Evolutionary conservation across 768 basidiomycete species (phyloP).

Genomic region (Psilocybe cyanescens): DNA sequence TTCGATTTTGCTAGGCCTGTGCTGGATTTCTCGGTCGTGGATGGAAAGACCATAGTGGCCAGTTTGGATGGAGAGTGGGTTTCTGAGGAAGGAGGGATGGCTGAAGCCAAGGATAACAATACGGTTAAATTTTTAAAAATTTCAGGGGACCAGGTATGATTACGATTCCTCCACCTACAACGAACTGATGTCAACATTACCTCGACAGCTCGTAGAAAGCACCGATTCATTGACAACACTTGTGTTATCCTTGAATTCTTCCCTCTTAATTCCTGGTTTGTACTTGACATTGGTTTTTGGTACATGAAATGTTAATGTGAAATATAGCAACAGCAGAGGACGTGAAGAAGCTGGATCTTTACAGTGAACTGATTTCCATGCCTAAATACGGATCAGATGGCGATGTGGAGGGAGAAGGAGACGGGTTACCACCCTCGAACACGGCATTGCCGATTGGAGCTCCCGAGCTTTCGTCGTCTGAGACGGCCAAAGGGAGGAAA

Average conservation of each 20-base stretch:
- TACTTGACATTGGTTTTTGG: no score
- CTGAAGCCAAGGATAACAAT: conserved; percentile 11
- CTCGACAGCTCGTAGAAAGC: conserved; percentile 40
- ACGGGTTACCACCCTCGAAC: neutral
- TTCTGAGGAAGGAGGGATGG: conserved; percentile 14
- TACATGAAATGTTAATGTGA: neutral
- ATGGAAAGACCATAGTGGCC: conserved; percentile 45
- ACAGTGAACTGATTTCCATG: conserved; percentile 55
- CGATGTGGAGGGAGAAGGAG: neutral
- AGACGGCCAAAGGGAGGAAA: conserved; percentile 20
- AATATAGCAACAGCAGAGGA: conserved; percentile 50
- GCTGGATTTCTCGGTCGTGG: conserved; percentile 53
- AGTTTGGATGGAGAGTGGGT: conserved; percentile 52
- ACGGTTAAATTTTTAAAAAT: conserved; percentile 36
- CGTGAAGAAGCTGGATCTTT: conserved; percentile 60
- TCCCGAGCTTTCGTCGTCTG: conserved; percentile 27
- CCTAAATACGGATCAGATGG: conserved; percentile 50
- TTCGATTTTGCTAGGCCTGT: conserved; percentile 63
- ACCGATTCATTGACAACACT: conserved; percentile 30
- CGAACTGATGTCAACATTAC: neutral
- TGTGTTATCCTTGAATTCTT: conserved; percentile 48
- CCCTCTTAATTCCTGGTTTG: conserved; percentile 50
- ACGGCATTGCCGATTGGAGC: conserved; percentile 25
- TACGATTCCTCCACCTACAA: neutral
- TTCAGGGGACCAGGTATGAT: conserved; percentile 42